Conservation (phyloP, 1,139 yeast species). For the Geotrichum aggregatum region DNA sequence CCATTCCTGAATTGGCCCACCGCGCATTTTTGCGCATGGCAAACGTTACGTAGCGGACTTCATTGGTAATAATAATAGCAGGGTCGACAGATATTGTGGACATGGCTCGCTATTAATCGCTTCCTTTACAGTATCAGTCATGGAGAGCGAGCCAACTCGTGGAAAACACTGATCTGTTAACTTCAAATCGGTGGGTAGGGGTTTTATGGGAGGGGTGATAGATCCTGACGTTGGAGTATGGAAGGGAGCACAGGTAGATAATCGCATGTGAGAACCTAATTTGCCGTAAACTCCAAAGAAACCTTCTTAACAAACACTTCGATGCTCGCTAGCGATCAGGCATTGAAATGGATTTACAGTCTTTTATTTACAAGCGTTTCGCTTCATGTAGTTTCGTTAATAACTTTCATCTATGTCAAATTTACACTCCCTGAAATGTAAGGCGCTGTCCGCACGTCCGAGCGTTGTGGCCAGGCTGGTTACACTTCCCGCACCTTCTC, state of each 20-base stretch:
- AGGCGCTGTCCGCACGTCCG: conserved; percentile 22
- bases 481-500: conserved; percentile 22
- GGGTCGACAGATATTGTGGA: conserved; percentile 55
- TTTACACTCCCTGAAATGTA: conserved; percentile 20
- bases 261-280: too few species aligned
- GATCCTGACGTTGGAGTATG: background rate
- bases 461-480: conserved; percentile 22
- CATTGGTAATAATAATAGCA: conserved; percentile 77
- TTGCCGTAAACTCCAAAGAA: too few species aligned
- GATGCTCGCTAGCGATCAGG: too few species aligned
- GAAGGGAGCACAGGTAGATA: too few species aligned
- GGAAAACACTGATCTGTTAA: background rate
- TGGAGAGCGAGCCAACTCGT: too few species aligned
- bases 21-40: conserved; percentile 87
- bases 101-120: conserved; percentile 9
- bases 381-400: background rate
- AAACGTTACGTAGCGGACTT: conserved; percentile 79
- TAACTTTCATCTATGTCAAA: background rate
- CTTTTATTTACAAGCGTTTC: too few species aligned
- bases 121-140: too few species aligned
- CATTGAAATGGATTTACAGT: too few species aligned
- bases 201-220: background rate
- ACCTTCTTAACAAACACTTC: too few species aligned
- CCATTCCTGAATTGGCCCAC: conserved; percentile 81
- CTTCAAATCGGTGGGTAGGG: background rate